phyloP scores from a whole-genome alignment of 441 rosid species.

The Adansonia rubrostipa region DNA sequence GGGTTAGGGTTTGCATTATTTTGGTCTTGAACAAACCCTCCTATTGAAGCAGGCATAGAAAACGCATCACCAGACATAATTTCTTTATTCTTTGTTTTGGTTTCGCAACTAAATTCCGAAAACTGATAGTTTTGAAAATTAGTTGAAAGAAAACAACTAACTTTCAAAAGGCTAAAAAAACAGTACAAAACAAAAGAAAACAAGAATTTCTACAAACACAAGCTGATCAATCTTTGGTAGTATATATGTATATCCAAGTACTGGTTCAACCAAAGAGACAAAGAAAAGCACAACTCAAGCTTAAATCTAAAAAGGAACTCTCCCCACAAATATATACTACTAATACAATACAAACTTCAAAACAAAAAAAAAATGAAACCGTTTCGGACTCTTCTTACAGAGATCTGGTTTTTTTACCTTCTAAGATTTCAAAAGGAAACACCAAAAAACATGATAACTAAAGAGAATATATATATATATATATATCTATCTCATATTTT shows the following conservation, averaged over 20 bases:
- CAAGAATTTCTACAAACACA: slow-evolving; percentile 40
- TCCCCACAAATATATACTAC: slow-evolving; percentile 22
- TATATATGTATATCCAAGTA: slow-evolving; percentile 29
- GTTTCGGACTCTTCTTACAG: slow-evolving; percentile 51
- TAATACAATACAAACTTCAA: slow-evolving; percentile 13
- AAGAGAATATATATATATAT: slow-evolving; percentile 31
- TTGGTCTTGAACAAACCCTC: slow-evolving; percentile 57
- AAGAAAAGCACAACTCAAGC: slow-evolving; percentile 53
- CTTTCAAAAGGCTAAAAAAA: slow-evolving; percentile 38
- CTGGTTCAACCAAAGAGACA: slow-evolving; percentile 66
- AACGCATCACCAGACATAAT: slow-evolving; percentile 71
- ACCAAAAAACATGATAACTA: slow-evolving; percentile 46
- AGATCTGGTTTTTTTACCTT: slow-evolving; percentile 41
- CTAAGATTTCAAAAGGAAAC: slow-evolving; percentile 48
- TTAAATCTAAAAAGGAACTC: slow-evolving; percentile 42
- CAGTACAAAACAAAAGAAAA: slow-evolving; percentile 48
- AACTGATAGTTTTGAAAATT: slow-evolving; percentile 30
- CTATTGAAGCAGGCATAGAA: slow-evolving; percentile 51
- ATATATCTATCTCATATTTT: slow-evolving; percentile 16
- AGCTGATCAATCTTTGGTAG: slow-evolving; percentile 53
- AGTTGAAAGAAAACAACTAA: slow-evolving; percentile 49
- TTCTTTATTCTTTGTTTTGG: slow-evolving; percentile 17
- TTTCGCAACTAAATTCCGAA: slow-evolving; percentile 31
- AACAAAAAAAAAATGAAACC: slow-evolving; percentile 22
- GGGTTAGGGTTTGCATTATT: slow-evolving; percentile 66